These are phyloP conservation scores for Colletotrichum endophyticum DNA, from an alignment of 2,329 filamentous ascomycete genomes.

Conservation along the genomic window DNA sequence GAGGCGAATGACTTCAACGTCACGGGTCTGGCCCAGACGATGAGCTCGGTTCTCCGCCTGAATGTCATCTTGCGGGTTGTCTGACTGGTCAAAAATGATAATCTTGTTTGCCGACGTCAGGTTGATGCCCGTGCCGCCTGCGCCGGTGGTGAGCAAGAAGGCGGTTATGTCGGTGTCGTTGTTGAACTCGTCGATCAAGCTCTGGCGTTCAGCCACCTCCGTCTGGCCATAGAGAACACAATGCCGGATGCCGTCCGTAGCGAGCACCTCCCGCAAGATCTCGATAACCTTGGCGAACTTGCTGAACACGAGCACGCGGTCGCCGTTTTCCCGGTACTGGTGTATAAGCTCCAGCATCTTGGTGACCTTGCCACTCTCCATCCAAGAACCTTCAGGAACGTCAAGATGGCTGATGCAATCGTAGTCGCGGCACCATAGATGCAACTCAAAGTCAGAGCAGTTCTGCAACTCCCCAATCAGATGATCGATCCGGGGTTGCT, in stretches of 20 bases:
- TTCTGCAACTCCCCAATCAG: constrained; percentile 60
- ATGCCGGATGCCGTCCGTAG: constrained; percentile 74
- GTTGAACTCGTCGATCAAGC: constrained; percentile 87
- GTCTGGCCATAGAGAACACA: constrained; percentile 88
- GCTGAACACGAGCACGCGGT: constrained; percentile 88
- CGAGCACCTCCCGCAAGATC: constrained; percentile 83
- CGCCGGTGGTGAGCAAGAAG: constrained; percentile 91
- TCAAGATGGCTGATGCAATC: constrained; percentile 59
- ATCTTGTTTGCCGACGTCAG: constrained; percentile 96
- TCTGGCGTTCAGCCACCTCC: constrained; percentile 81
- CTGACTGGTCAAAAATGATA: constrained; percentile 95
- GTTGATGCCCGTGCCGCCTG: constrained; percentile 97
- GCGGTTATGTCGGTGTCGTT: constrained; percentile 78
- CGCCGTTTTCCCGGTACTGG: constrained; percentile 77
- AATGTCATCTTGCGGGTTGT: constrained; percentile 98
- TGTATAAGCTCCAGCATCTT: constrained; percentile 78
- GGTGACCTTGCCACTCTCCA: constrained; percentile 81
- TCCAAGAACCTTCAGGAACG: constrained; percentile 56
- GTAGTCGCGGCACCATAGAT: constrained; percentile 68
- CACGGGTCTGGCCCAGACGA: constrained; percentile 86
- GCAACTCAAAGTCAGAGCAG: constrained; percentile 69
- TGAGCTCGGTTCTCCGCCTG: constrained; percentile 98
- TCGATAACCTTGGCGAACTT: constrained; percentile 93
- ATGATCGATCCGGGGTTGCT: constrained; percentile 56
- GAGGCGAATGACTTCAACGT: constrained; percentile 88